phyloP scores from a whole-genome alignment of 108 stramenopile species.

The Thalassiosira profunda region DNA sequence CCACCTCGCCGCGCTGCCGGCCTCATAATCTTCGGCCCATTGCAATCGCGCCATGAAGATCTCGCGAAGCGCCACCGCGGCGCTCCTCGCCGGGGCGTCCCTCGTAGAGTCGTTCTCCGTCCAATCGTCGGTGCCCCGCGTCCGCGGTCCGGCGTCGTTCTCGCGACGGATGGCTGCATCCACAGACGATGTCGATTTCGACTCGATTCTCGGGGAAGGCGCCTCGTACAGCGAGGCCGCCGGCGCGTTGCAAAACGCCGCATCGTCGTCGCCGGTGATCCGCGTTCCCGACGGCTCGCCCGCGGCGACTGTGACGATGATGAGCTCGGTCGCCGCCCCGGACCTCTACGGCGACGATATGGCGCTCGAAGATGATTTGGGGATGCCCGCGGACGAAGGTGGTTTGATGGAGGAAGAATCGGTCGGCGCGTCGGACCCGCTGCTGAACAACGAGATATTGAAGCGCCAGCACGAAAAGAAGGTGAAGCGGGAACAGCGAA shows the following conservation, averaged over 20 bases:
- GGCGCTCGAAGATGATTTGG: slow-evolving; percentile 24
- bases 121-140: slow-evolving; percentile 32
- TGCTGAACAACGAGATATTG: slow-evolving; percentile 55
- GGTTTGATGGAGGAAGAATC: slow-evolving; percentile 17
- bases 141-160: slow-evolving; percentile 6
- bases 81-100: slow-evolving; percentile 28
- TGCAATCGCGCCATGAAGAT: no score
- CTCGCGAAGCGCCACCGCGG: slow-evolving; percentile 19
- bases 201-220: slow-evolving; percentile 53
- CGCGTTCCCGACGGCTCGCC: slow-evolving; percentile 53
- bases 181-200: slow-evolving; percentile 37
- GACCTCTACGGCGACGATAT: slow-evolving; percentile 41
- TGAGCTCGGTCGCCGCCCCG: slow-evolving; percentile 38
- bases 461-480: slow-evolving; percentile 55
- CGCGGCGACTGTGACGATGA: slow-evolving; percentile 44
- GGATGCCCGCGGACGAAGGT: background rate
- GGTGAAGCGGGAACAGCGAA: slow-evolving; percentile 31
- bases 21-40: no score
- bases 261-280: slow-evolving; percentile 36
- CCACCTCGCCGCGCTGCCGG: no score
- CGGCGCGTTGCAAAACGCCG: slow-evolving; percentile 8
- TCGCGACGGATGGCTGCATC: slow-evolving; percentile 25
- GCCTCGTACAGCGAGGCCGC: slow-evolving; percentile 38
- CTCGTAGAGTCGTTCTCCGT: slow-evolving; percentile 30
- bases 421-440: slow-evolving; percentile 23